Evolutionary conservation across 1,284 basidiomycete genomes (phyloP).

Genomic region (Irpex sp.): DNA sequence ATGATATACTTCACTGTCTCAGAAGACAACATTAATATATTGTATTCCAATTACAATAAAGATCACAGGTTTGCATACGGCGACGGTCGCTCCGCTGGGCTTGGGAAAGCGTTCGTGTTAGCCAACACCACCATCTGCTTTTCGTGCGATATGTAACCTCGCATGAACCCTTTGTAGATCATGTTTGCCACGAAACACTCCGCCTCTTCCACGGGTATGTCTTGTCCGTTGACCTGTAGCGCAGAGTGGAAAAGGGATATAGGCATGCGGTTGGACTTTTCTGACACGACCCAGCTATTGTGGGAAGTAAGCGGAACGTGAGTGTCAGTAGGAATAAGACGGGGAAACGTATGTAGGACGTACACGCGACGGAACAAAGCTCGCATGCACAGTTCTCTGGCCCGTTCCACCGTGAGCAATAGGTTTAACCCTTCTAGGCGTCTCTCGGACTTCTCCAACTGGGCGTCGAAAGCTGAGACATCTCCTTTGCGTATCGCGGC

Average conservation of each 20-base stretch:
- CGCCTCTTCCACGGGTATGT: constrained; percentile 71
- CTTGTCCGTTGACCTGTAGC: constrained; percentile 61
- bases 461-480: constrained; percentile 75
- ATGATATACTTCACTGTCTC: not conserved
- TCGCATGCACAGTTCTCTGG: constrained; percentile 82
- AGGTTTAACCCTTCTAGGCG: constrained; percentile 80
- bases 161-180: constrained; percentile 90
- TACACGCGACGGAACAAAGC: constrained; percentile 86
- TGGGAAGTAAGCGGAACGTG: constrained; percentile 1
- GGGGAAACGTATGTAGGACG: constrained; percentile 27
- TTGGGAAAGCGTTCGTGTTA: constrained; percentile 80
- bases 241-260: constrained; percentile 76
- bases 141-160: constrained; percentile 95
- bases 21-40: not conserved
- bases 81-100: constrained; percentile 51
- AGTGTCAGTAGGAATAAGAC: not conserved
- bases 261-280: constrained; percentile 73
- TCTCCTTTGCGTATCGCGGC: constrained; percentile 75
- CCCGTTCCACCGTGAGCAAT: constrained; percentile 85
- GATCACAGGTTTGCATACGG: constrained; percentile 44
- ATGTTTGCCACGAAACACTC: constrained; percentile 94
- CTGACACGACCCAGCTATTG: constrained; percentile 72
- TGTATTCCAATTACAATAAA: not conserved
- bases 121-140: constrained; percentile 90
- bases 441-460: constrained; percentile 64